Evolutionary conservation across 805 yeast species (phyloP), one percentile per base, ranked within the genome.

Genomic region (Wickerhamomyces alni): DNA sequence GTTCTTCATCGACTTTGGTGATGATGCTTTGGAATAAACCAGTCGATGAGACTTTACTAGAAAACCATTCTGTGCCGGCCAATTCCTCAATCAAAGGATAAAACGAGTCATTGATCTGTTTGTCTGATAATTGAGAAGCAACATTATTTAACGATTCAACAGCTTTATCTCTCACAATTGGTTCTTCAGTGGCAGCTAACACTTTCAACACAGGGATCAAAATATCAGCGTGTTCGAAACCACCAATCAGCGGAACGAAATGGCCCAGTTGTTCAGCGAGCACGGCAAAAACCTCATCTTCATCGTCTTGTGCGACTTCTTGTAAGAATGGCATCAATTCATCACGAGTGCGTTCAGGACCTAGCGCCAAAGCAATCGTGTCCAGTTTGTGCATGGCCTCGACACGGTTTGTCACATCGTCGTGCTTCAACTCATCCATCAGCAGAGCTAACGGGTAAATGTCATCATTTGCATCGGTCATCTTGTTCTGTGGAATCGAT

Each of bases 371-470:
- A 26, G 98, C 95, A 56, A 93, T 91, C 26, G 97, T 91, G 51
- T 89, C 94, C 49, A 94, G 70, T 50, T 93, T 80, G 54, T 84
- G 85, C 95, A 93, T 89, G 33, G 98, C 98, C 48, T 82, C 87
- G 17, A 93, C 91, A 45, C 99, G 74, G 55, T 89, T 83, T 19
- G 95, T 76, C 30, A 91, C 91, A 59, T 93, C 99, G 58, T 93
- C 99, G 61, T 91, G 97, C 65, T 86, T 86, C 62, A 93, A 75
- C 64, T 94, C 99, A 61, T 94, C 99, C 87, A 93, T 88, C 44
- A 93, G 75, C 51, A 93, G 74, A 13, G 99, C 99, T 63, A 93
- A 76, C 33, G 99, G 99, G 57, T 87, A 91, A 42, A 93, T 74
- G 44, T 71, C 65, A 18, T 59, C 62, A 16, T 35, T 33, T 9